phyloP scores from a whole-genome alignment of 2,329 filamentous ascomycete species.

The Pseudogymnoascus sp. region DNA sequence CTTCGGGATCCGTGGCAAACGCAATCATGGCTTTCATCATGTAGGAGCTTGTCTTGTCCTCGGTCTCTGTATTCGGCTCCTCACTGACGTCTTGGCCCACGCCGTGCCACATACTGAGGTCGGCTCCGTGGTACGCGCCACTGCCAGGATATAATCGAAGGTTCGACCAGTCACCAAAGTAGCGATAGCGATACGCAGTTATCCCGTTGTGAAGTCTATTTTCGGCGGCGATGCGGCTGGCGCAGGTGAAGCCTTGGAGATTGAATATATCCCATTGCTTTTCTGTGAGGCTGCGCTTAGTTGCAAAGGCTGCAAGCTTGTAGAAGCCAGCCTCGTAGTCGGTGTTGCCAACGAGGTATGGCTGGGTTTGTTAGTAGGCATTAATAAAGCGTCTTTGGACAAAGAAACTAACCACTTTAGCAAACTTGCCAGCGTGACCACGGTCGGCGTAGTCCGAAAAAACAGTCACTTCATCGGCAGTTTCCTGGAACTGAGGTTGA shows the following conservation, averaged over 20 bases:
- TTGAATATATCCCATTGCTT: slow-evolving; percentile 26
- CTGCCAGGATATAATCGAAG: slow-evolving; percentile 20
- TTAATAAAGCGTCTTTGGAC: not conserved
- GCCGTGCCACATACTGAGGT: slow-evolving; percentile 26
- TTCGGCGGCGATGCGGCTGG: slow-evolving; percentile 18
- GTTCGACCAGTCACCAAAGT: slow-evolving; percentile 27
- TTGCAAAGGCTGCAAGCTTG: slow-evolving; percentile 20
- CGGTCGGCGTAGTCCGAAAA: slow-evolving; percentile 25
- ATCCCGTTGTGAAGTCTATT: slow-evolving; percentile 16
- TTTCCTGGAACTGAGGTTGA: slow-evolving; percentile 15
- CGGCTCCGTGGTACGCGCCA: slow-evolving; percentile 27
- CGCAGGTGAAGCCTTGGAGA: slow-evolving; percentile 28
- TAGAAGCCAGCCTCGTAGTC: slow-evolving; percentile 31
- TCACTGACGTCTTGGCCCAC: slow-evolving; percentile 24
- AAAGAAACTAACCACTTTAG: slow-evolving; percentile 20
- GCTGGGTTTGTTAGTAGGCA: not conserved
- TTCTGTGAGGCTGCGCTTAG: slow-evolving; percentile 18
- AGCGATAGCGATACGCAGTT: slow-evolving; percentile 29
- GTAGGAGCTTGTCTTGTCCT: slow-evolving; percentile 17
- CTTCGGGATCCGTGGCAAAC: slow-evolving; percentile 28
- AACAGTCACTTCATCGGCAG: slow-evolving; percentile 24
- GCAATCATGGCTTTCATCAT: slow-evolving; percentile 27
- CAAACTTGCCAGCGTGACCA: slow-evolving; percentile 18
- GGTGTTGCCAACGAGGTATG: slow-evolving; percentile 27
- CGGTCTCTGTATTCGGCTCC: slow-evolving; percentile 7